Evolutionary conservation across 495 filamentous ascomycete genomes (phyloP).

Genomic region (Cudoniella acicularis): DNA sequence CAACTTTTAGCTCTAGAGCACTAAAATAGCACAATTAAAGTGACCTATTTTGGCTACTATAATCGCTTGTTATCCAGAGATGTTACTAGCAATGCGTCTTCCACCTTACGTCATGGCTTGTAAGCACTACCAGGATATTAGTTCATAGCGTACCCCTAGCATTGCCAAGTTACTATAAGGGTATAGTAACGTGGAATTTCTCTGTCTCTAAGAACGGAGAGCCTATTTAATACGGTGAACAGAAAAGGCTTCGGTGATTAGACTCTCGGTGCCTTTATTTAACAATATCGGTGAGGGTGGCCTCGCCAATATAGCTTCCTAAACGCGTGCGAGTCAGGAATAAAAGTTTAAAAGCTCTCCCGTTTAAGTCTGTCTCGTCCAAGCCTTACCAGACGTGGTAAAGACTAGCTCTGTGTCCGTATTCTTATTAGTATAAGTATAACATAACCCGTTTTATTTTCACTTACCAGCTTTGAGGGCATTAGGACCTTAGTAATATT

Average conservation of each 20-base stretch:
- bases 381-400: background rate
- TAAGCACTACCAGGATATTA: background rate
- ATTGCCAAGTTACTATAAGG: background rate
- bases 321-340: background rate
- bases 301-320: background rate
- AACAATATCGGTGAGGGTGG: background rate
- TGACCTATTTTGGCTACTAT: background rate
- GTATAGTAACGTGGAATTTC: background rate
- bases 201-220: background rate
- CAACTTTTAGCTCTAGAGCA: background rate
- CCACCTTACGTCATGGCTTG: background rate
- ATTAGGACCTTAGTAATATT: background rate
- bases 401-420: background rate
- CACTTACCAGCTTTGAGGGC: background rate
- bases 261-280: background rate
- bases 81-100: background rate
- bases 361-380: background rate
- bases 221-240: background rate
- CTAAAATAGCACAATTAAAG: background rate
- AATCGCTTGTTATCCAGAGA: background rate
- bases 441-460: background rate
- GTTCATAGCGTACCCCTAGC: background rate
- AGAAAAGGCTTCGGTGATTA: background rate
- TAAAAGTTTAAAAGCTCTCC: background rate
- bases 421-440: background rate